Evolutionary conservation across 345 rosid species (phyloP).

Genomic region (Hirschfeldia incana): DNA sequence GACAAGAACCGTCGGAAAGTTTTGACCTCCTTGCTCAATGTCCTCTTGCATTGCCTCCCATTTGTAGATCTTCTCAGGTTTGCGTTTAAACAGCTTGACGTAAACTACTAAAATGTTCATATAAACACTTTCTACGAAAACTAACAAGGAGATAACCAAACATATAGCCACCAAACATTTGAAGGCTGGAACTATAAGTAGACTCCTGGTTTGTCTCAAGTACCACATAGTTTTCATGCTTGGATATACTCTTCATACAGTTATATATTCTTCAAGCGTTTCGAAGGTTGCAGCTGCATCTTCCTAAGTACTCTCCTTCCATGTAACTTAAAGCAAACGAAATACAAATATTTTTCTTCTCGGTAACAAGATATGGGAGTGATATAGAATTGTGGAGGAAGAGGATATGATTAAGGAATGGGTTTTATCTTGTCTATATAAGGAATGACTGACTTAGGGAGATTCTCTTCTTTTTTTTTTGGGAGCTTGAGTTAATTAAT

Average conservation of each 20-base stretch:
- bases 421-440: background rate
- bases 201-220: slow-evolving; percentile 34
- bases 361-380: background rate
- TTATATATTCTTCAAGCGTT: slow-evolving; percentile 25
- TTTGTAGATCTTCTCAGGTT: slow-evolving; percentile 48
- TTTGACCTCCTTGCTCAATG: slow-evolving; percentile 49
- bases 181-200: slow-evolving; percentile 49
- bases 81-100: slow-evolving; percentile 44
- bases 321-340: background rate
- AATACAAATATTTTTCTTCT: background rate
- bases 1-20: slow-evolving; percentile 38
- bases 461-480: slow-evolving; percentile 14
- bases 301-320: background rate
- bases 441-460: slow-evolving; percentile 12
- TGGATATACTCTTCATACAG: slow-evolving; percentile 3
- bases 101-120: slow-evolving; percentile 57
- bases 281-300: slow-evolving; percentile 4
- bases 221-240: slow-evolving; percentile 41
- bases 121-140: slow-evolving; percentile 52
- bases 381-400: background rate
- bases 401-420: background rate
- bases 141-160: slow-evolving; percentile 52
- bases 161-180: slow-evolving; percentile 47
- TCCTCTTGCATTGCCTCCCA: slow-evolving; percentile 53
- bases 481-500: background rate